These are phyloP conservation scores for Geosmithia flava DNA, from an alignment of 2,329 filamentous ascomycete genomes.

Conservation along the genomic window DNA sequence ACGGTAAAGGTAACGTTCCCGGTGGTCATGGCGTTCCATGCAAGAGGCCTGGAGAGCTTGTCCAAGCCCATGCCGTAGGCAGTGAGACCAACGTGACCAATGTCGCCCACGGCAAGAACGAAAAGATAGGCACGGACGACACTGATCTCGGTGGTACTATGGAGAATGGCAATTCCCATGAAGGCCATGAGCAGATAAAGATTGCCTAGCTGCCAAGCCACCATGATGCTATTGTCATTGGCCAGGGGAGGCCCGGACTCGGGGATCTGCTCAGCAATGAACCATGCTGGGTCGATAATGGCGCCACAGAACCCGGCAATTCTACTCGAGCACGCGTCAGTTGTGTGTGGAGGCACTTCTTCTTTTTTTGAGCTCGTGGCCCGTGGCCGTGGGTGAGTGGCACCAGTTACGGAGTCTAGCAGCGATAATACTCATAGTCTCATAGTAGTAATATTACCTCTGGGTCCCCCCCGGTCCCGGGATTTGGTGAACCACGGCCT, in stretches of 20 bases:
- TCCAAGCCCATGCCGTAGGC: constrained; percentile 44
- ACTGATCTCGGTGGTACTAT: constrained; percentile 49
- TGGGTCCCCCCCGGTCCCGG: neutral
- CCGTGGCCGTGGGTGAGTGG: neutral
- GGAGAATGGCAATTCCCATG: constrained; percentile 50
- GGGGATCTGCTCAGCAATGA: constrained; percentile 50
- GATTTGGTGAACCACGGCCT: neutral
- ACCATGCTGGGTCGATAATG: constrained; percentile 44
- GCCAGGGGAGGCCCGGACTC: constrained; percentile 17
- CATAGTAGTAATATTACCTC: neutral
- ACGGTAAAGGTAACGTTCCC: constrained; percentile 59
- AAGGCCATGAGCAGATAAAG: constrained; percentile 54
- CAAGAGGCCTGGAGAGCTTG: constrained; percentile 34
- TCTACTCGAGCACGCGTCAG: constrained; percentile 20
- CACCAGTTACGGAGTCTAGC: neutral
- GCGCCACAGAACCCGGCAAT: constrained; percentile 46
- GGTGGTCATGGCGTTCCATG: constrained; percentile 62
- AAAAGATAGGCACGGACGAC: constrained; percentile 57
- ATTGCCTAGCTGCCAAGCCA: constrained; percentile 59
- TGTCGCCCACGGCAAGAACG: constrained; percentile 51
- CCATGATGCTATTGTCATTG: constrained; percentile 36
- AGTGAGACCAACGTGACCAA: constrained; percentile 54
- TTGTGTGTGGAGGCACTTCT: neutral
- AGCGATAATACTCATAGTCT: no score
- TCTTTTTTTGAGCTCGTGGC: neutral